phyloP scores from a whole-genome alignment of 208 protist genomes.

The Leptomonas pyrrhocoris region DNA sequence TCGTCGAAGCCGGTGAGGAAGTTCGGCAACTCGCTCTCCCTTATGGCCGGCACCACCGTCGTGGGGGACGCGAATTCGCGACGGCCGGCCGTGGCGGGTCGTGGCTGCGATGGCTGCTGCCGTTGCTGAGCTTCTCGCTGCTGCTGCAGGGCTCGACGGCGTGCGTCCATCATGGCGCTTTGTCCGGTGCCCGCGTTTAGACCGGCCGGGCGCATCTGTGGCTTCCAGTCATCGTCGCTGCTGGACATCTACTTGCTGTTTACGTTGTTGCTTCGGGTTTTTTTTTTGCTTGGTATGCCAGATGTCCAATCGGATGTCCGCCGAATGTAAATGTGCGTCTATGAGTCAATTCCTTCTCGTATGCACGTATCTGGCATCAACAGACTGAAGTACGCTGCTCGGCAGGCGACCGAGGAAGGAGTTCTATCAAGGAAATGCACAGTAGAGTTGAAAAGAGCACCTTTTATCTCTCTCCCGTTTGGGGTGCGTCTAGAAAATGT shows the following conservation, averaged over 20 bases:
- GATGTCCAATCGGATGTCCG: no score
- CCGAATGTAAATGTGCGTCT: no score
- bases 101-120: constrained; percentile 21
- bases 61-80: not conserved
- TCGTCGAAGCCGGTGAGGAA: constrained; percentile 22
- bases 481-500: no score
- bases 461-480: no score
- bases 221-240: constrained; percentile 57
- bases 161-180: constrained; percentile 65
- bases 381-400: no score
- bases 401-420: no score
- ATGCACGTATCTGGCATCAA: no score
- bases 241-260: constrained; percentile 13
- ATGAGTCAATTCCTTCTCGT: no score
- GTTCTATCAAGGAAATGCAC: no score
- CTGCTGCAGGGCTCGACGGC: constrained; percentile 53
- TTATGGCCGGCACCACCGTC: not conserved
- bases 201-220: constrained; percentile 3
- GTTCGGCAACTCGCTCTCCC: constrained; percentile 28
- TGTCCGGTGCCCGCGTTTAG: constrained; percentile 20
- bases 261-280: not conserved
- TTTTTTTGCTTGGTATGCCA: no score
- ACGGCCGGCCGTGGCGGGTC: not conserved
- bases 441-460: no score
- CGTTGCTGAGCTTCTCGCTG: constrained; percentile 51